A percentile compares a stretch with the other conserved stretches of the same genome.
Conservation (phyloP, 2,329 filamentous ascomycete species). For the Ophiostoma piceae region DNA sequence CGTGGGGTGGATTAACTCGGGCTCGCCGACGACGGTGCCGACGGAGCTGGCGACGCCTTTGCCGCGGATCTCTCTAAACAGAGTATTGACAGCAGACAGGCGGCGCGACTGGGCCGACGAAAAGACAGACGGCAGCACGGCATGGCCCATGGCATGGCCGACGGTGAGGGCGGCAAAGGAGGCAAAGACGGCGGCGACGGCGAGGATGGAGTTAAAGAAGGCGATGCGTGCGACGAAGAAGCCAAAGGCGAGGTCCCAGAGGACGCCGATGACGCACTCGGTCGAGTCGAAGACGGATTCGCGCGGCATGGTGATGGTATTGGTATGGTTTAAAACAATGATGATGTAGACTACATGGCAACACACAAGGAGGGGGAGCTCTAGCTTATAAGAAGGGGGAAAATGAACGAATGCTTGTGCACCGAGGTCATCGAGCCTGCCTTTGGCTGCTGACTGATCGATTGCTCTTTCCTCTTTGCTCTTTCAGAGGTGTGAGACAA, state of each 20-base stretch:
- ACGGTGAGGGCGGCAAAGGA: constrained; percentile 23
- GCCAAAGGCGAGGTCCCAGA: constrained; percentile 38
- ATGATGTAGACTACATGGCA: no score
- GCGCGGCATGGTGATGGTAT: constrained; percentile 15
- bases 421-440: not conserved
- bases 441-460: no score
- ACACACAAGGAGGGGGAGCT: not conserved
- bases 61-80: constrained; percentile 11
- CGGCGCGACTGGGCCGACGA: constrained; percentile 8
- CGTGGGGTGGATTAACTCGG: constrained; percentile 6
- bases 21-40: not conserved
- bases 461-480: no score
- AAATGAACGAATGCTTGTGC: not conserved
- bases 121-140: constrained; percentile 12
- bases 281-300: constrained; percentile 32
- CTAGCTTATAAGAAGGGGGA: not conserved
- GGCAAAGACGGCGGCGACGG: constrained; percentile 34
- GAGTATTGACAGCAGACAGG: not conserved
- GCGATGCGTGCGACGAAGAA: constrained; percentile 31
- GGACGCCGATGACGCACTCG: constrained; percentile 36
- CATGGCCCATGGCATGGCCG: constrained; percentile 18
- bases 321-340: not conserved
- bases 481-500: not conserved
- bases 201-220: constrained; percentile 26
- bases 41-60: not conserved